These are phyloP conservation scores for Neonectria magnoliae DNA, from an alignment of 2,329 filamentous ascomycete genomes.

Conservation along the genomic window DNA sequence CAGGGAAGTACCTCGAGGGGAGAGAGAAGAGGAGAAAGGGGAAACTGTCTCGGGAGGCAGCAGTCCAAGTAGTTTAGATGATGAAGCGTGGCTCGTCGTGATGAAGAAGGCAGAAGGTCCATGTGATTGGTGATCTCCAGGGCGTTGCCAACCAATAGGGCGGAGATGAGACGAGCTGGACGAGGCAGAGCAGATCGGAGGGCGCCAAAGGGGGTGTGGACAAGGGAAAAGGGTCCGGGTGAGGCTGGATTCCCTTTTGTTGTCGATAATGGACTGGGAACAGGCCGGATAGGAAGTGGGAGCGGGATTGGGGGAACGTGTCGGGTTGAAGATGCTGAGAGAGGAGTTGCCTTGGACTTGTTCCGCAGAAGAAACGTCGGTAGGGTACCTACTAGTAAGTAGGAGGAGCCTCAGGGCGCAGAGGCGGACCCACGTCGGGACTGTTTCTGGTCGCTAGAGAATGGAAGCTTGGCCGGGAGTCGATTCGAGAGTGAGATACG, in stretches of 20 bases:
- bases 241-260: conserved; percentile 36
- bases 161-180: conserved; percentile 45
- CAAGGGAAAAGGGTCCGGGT: conserved; percentile 40
- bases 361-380: conserved; percentile 42
- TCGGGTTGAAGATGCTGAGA: conserved; percentile 35
- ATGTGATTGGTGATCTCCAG: conserved; percentile 49
- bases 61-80: conserved; percentile 38
- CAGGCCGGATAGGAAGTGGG: conserved; percentile 20
- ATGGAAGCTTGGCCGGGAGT: conserved; percentile 25
- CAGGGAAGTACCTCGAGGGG: conserved; percentile 33
- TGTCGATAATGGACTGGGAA: conserved; percentile 28
- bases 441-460: conserved; percentile 33
- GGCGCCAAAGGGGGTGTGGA: conserved; percentile 44
- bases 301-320: conserved; percentile 17
- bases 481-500: conserved; percentile 30
- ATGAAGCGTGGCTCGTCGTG: conserved; percentile 43
- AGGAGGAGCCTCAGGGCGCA: conserved; percentile 41
- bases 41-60: conserved; percentile 44
- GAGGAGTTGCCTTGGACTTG: conserved; percentile 23
- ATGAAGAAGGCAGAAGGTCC: conserved; percentile 42
- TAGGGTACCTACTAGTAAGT: conserved; percentile 25
- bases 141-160: conserved; percentile 47
- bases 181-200: conserved; percentile 46
- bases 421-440: conserved; percentile 43
- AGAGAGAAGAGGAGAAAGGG: conserved; percentile 35